Conservation (phyloP, 2,329 filamentous ascomycete species). For the Botrytis fragariae region DNA sequence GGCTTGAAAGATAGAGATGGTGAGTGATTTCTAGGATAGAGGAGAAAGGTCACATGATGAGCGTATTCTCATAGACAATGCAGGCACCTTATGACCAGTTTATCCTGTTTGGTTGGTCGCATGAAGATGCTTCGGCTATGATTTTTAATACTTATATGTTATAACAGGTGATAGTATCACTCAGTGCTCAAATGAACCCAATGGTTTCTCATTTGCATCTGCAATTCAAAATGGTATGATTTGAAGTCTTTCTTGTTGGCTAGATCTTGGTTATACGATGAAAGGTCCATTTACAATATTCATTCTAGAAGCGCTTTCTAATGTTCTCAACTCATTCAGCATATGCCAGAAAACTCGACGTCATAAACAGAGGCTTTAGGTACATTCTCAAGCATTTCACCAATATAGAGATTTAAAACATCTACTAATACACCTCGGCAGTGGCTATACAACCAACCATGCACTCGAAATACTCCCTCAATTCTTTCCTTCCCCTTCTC, state of each 20-base stretch:
- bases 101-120: conserved; percentile 13
- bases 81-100: conserved; percentile 18
- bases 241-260: background rate
- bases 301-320: background rate
- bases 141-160: background rate
- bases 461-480: conserved; percentile 25
- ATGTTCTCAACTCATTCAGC: background rate
- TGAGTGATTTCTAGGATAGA: background rate
- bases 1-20: background rate
- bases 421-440: conserved; percentile 13
- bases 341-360: conserved; percentile 21
- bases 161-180: conserved; percentile 33
- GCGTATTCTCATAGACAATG: background rate
- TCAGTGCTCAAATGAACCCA: conserved; percentile 27
- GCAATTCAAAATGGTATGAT: conserved; percentile 30
- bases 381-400: background rate
- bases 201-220: conserved; percentile 31
- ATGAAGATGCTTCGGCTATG: background rate
- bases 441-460: conserved; percentile 32
- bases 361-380: conserved; percentile 31
- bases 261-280: background rate
- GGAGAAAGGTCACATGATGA: background rate
- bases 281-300: background rate
- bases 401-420: no score
- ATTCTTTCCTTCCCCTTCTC: conserved; percentile 28